phyloP scores from a whole-genome alignment of 1,284 basidiomycete genomes.

The Agroathelia rolfsii region DNA sequence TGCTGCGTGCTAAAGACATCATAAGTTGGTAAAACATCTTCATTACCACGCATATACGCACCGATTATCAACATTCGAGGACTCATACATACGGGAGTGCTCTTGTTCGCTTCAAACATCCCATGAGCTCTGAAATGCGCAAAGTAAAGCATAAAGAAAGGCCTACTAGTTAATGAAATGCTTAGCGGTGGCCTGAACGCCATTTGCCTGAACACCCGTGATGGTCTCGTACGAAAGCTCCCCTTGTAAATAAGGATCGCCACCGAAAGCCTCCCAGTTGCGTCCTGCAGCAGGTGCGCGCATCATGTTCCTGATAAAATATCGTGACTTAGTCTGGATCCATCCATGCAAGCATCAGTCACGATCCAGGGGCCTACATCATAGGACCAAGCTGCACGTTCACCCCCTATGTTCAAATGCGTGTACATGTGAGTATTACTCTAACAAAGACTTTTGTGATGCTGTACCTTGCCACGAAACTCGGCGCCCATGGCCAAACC shows the following conservation, averaged over 20 bases:
- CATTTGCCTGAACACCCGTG: conserved; percentile 52
- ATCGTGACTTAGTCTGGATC: conserved; percentile 7
- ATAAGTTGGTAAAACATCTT: too few relatives aligned
- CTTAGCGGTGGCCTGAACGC: conserved; percentile 58
- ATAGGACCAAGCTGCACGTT: conserved; percentile 52
- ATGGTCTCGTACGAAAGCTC: conserved; percentile 54
- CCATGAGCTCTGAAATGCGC: not conserved
- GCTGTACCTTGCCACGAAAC: conserved; percentile 59
- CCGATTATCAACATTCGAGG: conserved; percentile 55
- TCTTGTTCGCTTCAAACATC: conserved; percentile 29
- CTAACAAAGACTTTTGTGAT: too few relatives aligned
- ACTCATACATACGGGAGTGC: conserved; percentile 24
- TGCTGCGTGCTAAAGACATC: too few relatives aligned
- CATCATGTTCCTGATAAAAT: conserved; percentile 40
- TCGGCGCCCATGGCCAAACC: conserved; percentile 60
- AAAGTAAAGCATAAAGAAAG: conserved; percentile 4
- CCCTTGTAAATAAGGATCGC: conserved; percentile 57
- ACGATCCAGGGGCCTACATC: conserved; percentile 27
- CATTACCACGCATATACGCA: too few relatives aligned
- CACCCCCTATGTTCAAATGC: too few relatives aligned
- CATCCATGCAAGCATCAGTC: conserved; percentile 3
- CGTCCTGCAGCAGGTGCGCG: conserved; percentile 58
- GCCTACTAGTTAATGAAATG: conserved; percentile 53
- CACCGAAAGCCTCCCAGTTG: conserved; percentile 75
- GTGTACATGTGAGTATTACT: too few relatives aligned